Evolutionary conservation across 768 basidiomycete species (phyloP).

Genomic region (Naganishia vaughanmartiniae): DNA sequence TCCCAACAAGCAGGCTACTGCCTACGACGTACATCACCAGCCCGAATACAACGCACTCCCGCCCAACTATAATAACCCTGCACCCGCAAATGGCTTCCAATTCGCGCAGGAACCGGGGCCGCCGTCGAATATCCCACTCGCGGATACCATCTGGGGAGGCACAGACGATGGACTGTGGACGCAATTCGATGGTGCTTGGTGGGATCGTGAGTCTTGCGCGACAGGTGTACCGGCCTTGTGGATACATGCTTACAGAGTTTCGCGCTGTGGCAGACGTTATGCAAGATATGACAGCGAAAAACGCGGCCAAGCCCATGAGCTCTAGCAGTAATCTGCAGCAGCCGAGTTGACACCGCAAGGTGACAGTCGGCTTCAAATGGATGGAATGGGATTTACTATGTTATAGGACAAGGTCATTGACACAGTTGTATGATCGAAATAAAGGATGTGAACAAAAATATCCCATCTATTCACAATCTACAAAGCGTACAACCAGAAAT

Average conservation of each 20-base stretch:
- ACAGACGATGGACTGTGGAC: slow-evolving; percentile 25
- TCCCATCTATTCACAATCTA: not conserved
- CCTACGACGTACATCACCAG: not conserved
- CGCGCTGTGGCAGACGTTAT: not conserved
- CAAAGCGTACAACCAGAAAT: not conserved
- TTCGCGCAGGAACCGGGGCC: not conserved
- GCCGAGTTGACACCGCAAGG: not conserved
- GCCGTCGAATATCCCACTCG: slow-evolving; percentile 1
- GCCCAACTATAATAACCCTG: not conserved
- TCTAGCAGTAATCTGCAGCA: not conserved
- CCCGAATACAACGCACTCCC: slow-evolving; percentile 2
- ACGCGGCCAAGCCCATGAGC: not conserved
- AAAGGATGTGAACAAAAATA: not conserved
- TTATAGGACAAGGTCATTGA: not conserved
- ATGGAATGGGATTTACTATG: not conserved
- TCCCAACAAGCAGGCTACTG: not conserved
- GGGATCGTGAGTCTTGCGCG: slow-evolving; percentile 16
- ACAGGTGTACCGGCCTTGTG: not conserved
- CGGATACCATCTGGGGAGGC: slow-evolving; percentile 20
- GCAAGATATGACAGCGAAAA: slow-evolving; percentile 20
- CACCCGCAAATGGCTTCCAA: slow-evolving; percentile 12
- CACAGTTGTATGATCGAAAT: not conserved
- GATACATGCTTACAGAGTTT: too few relatives aligned
- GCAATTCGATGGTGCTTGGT: slow-evolving; percentile 28
- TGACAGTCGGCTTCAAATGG: too few relatives aligned